Percentiles rank a stretch among this genome's conserved stretches.
Conservation (phyloP, 192 early-diverging fungal genomes). For the Coemansia javaensis region DNA sequence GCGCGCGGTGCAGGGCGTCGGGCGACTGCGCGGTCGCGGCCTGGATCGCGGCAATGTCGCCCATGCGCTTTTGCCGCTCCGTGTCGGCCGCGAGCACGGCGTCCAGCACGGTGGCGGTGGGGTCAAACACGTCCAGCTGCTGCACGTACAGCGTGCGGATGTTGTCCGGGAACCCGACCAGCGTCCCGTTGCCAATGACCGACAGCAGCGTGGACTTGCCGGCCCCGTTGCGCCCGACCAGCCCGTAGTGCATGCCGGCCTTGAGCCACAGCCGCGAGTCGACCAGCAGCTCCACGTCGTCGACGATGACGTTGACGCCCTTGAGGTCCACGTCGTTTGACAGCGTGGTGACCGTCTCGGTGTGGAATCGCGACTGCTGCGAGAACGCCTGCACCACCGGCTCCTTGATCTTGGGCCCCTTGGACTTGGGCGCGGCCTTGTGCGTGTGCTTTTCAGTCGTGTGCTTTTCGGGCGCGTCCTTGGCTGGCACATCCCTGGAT, state of each 20-base stretch:
- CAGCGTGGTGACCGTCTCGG: constrained; percentile 70
- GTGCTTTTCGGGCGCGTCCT: background rate
- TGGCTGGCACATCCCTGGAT: no score
- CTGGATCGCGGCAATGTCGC: constrained; percentile 50
- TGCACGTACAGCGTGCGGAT: constrained; percentile 75
- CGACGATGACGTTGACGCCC: constrained; percentile 71
- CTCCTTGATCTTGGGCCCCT: constrained; percentile 27
- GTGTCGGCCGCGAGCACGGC: constrained; percentile 62
- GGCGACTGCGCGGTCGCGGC: constrained; percentile 34
- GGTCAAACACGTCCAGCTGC: constrained; percentile 64
- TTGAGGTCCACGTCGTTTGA: constrained; percentile 78
- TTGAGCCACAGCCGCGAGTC: constrained; percentile 76
- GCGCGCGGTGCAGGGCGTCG: constrained; percentile 15
- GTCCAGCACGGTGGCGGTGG: constrained; percentile 54
- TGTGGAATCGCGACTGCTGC: constrained; percentile 81
- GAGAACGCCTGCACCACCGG: constrained; percentile 63
- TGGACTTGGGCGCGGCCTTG: constrained; percentile 15
- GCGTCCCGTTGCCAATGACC: constrained; percentile 75
- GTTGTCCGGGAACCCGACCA: constrained; percentile 82
- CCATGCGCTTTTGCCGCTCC: constrained; percentile 51
- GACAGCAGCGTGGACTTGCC: constrained; percentile 96
- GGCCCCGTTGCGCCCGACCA: constrained; percentile 91
- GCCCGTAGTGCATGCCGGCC: constrained; percentile 66
- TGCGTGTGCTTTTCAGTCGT: constrained; percentile 4
- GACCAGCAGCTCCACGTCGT: constrained; percentile 62